phyloP scores from a whole-genome alignment of 148 eudicot species.

The Silene conica region DNA sequence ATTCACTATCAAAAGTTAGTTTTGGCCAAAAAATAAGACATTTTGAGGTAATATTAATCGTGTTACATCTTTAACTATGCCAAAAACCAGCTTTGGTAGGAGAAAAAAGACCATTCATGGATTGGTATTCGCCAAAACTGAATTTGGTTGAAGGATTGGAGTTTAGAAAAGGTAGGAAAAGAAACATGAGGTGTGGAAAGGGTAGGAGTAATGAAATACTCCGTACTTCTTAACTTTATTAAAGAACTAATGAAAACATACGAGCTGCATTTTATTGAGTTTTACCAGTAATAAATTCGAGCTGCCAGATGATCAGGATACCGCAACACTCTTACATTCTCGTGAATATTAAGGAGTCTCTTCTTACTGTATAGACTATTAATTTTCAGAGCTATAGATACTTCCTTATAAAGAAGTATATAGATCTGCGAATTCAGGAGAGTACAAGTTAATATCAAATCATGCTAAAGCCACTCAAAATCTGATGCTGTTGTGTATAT shows the following conservation, averaged over 20 bases:
- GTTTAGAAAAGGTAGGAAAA: too few species aligned
- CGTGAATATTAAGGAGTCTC: constrained; percentile 83
- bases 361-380: constrained; percentile 89
- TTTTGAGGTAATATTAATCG: background rate
- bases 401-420: constrained; percentile 94
- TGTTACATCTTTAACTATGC: background rate
- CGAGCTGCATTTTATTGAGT: background rate
- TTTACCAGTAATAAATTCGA: constrained; percentile 81
- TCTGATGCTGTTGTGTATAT: background rate
- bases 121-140: too few species aligned
- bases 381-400: constrained; percentile 85
- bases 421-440: constrained; percentile 57
- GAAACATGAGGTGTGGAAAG: too few species aligned
- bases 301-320: constrained; percentile 90
- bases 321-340: constrained; percentile 86
- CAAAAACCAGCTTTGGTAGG: background rate
- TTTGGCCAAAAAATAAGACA: background rate
- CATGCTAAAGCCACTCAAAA: background rate
- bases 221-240: too few species aligned
- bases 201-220: too few species aligned
- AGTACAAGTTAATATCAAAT: constrained; percentile 11
- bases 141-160: too few species aligned
- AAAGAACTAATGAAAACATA: constrained; percentile 3
- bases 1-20: background rate
- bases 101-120: too few species aligned